A percentile compares a stretch with the other conserved stretches of the same genome.
These are phyloP conservation scores for Saccharomyces hybrid DNA, from an alignment of 1,139 yeast species.

Conservation along the genomic window DNA sequence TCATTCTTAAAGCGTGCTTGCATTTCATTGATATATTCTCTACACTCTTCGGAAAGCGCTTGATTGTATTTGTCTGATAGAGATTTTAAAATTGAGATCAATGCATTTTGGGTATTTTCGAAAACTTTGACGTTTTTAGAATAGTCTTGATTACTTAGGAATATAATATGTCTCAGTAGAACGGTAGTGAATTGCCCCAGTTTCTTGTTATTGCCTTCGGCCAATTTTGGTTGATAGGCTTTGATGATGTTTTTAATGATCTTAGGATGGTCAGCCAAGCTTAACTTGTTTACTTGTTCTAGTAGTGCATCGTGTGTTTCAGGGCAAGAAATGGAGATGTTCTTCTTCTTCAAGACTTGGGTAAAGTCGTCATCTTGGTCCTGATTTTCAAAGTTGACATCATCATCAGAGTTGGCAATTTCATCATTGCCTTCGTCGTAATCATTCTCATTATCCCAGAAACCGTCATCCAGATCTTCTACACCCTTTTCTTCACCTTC, in stretches of 20 bases:
- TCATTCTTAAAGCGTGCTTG: conserved; percentile 40
- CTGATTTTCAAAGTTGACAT: conserved; percentile 19
- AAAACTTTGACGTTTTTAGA: conserved; percentile 22
- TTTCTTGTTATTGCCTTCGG: conserved; percentile 74
- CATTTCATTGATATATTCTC: conserved; percentile 41
- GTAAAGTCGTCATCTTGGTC: conserved; percentile 7
- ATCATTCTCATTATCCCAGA: conserved; percentile 46
- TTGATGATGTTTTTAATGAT: conserved; percentile 51
- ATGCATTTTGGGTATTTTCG: conserved; percentile 36
- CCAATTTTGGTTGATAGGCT: conserved; percentile 66
- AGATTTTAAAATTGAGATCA: conserved; percentile 47
- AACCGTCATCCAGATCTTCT: conserved; percentile 57
- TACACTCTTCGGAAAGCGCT: conserved; percentile 49
- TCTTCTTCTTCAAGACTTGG: conserved; percentile 3
- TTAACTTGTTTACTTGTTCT: conserved; percentile 34
- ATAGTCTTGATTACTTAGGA: conserved; percentile 39
- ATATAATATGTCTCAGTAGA: conserved; percentile 55
- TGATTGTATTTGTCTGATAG: conserved; percentile 62
- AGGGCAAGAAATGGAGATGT: conserved; percentile 44
- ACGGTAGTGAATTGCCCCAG: conserved; percentile 58
- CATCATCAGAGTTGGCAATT: conserved; percentile 31
- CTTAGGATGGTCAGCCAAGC: conserved; percentile 39
- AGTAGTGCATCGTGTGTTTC: conserved; percentile 46
- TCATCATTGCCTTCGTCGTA: conserved; percentile 34
- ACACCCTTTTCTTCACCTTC: conserved; percentile 48